These are phyloP conservation scores for Daldinia vernicosa DNA, from an alignment of 495 filamentous ascomycete genomes.

Conservation along the genomic window DNA sequence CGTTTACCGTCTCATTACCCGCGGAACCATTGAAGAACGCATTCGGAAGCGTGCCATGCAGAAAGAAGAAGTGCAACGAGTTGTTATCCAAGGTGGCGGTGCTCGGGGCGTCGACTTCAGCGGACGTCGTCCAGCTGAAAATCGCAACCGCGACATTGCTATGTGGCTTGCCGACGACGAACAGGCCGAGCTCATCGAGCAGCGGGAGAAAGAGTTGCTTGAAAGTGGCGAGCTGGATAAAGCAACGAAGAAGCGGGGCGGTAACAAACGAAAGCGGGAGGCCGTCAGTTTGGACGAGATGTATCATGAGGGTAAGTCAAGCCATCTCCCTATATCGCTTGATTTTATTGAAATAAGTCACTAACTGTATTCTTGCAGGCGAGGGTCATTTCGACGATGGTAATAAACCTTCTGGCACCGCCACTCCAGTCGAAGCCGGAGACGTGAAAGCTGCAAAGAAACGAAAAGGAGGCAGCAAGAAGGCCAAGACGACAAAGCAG, in stretches of 20 bases:
- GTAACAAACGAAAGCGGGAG: slow-evolving; percentile 57
- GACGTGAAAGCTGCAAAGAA: slow-evolving; percentile 60
- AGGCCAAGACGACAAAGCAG: slow-evolving; percentile 91
- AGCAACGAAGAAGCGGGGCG: slow-evolving; percentile 72
- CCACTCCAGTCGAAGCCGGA: slow-evolving; percentile 73
- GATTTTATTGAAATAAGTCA: background rate
- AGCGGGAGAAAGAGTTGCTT: slow-evolving; percentile 83
- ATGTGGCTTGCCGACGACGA: slow-evolving; percentile 98
- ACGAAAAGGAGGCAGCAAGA: slow-evolving; percentile 72
- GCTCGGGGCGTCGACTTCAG: slow-evolving; percentile 88
- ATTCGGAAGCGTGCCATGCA: slow-evolving; percentile 97
- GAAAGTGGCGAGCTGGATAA: slow-evolving; percentile 68
- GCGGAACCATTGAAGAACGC: slow-evolving; percentile 96
- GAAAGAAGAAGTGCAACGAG: slow-evolving; percentile 98
- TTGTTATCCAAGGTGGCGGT: slow-evolving; percentile 93
- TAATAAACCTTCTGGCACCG: slow-evolving; percentile 82
- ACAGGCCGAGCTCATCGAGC: slow-evolving; percentile 88
- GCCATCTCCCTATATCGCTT: background rate
- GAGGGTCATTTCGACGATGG: slow-evolving; percentile 93
- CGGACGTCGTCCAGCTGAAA: slow-evolving; percentile 81
- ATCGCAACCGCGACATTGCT: slow-evolving; percentile 93
- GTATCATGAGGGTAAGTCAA: slow-evolving; percentile 92
- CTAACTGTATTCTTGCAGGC: slow-evolving; percentile 61
- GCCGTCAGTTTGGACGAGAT: slow-evolving; percentile 87
- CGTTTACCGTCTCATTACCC: slow-evolving; percentile 96